Conservation (phyloP, 2,329 filamentous ascomycete genomes). For the Ascochyta rabiei region DNA sequence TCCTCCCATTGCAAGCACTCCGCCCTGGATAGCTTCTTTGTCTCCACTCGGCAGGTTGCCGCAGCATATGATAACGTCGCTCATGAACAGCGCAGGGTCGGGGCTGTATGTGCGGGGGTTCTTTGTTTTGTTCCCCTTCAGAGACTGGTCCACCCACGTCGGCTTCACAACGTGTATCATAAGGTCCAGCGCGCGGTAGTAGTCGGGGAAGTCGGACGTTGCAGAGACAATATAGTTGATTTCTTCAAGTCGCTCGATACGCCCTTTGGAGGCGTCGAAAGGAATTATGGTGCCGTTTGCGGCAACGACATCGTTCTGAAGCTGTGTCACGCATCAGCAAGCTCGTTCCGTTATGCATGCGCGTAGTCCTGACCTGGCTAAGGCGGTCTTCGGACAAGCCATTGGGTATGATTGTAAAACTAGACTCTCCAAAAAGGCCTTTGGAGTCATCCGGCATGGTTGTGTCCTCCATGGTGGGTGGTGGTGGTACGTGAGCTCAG, state of each 20-base stretch:
- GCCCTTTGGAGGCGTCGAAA: constrained; percentile 47
- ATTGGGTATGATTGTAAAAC: constrained; percentile 53
- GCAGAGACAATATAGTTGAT: constrained; percentile 73
- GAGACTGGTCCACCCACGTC: constrained; percentile 76
- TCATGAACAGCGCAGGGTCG: constrained; percentile 89
- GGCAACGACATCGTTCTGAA: constrained; percentile 54
- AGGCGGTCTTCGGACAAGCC: constrained; percentile 39
- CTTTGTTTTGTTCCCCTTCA: constrained; percentile 71
- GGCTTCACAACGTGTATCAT: constrained; percentile 86
- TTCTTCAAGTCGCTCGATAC: constrained; percentile 50
- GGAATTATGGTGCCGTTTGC: constrained; percentile 57
- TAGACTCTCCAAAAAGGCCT: constrained; percentile 48
- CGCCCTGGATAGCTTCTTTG: constrained; percentile 89
- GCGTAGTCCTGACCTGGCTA: constrained; percentile 36
- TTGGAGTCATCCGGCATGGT: constrained; percentile 39
- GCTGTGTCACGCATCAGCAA: constrained; percentile 45
- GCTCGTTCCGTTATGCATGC: constrained; percentile 2
- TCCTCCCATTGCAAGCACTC: constrained; percentile 87
- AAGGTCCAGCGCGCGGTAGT: constrained; percentile 72
- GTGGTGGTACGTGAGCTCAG: constrained; percentile 5
- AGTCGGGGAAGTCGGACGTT: constrained; percentile 91
- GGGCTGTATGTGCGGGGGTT: constrained; percentile 87
- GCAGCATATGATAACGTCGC: constrained; percentile 80
- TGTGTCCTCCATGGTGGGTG: constrained; percentile 40
- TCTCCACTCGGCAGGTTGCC: constrained; percentile 84